Evolutionary conservation across 768 basidiomycete genomes (phyloP), one percentile per base, ranked within the genome.

Genomic region (Lentinula lateritia): DNA sequence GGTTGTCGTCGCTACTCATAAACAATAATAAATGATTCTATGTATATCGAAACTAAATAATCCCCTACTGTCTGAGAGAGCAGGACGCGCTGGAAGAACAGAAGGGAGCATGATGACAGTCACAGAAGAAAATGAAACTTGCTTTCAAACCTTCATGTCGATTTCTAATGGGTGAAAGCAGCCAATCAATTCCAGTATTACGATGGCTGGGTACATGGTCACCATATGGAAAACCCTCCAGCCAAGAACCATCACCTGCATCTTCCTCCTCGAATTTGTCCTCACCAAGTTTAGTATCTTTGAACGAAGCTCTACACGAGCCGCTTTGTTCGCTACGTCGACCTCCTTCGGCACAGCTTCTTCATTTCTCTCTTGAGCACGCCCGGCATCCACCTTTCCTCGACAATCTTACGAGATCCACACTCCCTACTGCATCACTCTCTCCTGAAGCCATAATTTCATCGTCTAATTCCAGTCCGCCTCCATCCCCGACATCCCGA

Each of bases 351-450:
- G 80, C 82, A 23, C 72, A 72, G 42, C 74, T 81, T 16, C 73
- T 80, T 5, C 68, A 75, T 3, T 70, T 43, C 42, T 60, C 67
- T n/a, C 70, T 79, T 34, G 66, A 1, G 28, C 28, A 28, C 28
- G 28, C 74, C 0, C 76, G 78, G 35, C 76, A 80, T 0, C 85
- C 85, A 7, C 79, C 81, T 7, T 78, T 83, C 58, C 71, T 87
- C 57, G 80, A 82, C 66, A 77, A 69, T 64, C 76, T 88, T 58
- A 80, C 85, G 3, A 82, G 86, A 50, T 77, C 82, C 1, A 84
- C 88, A 0, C 78, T 88, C 28, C 88, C 89, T 28, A 87, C 83
- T 6, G 75, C 85, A 6, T 83, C 85, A 1, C 72, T 88, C 13
- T 83, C 86, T 0, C 79, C 78, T 12, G 66, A 76, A 68, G 10